Conservation (phyloP, 129 eudicot species). For the Centrapalus pauciflorus region DNA sequence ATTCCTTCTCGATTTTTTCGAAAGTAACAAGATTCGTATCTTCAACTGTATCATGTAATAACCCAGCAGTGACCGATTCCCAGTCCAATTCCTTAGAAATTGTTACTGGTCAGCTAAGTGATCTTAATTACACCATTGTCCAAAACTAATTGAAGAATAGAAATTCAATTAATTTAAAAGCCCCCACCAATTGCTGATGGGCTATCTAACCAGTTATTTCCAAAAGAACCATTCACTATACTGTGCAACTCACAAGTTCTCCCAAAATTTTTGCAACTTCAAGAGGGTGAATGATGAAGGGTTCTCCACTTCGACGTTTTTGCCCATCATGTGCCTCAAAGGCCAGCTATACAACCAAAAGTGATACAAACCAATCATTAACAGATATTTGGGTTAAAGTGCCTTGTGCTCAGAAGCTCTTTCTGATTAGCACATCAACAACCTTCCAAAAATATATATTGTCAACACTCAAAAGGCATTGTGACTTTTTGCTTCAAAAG, state of each 20-base stretch:
- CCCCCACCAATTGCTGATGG: conserved; percentile 22
- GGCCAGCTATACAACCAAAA: conserved; percentile 58
- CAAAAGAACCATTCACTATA: conserved; percentile 11
- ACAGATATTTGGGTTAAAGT: not conserved
- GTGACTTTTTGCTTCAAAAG: not conserved
- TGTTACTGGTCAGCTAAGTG: conserved; percentile 19
- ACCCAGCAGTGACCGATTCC: conserved; percentile 98
- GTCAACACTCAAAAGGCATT: not conserved
- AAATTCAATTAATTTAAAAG: not conserved
- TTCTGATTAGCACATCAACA: not conserved
- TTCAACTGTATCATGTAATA: conserved; percentile 96
- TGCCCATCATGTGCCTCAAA: conserved; percentile 99
- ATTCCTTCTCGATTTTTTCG: conserved; percentile 82
- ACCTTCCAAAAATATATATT: not conserved
- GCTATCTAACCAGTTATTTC: conserved; percentile 10
- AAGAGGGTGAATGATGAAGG: conserved; percentile 95
- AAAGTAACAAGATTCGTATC: conserved; percentile 93
- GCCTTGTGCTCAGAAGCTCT: not conserved
- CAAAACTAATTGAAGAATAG: conserved; percentile 2
- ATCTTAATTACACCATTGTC: not conserved
- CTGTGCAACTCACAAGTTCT: conserved; percentile 72
- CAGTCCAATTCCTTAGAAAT: conserved; percentile 87
- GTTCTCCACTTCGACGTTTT: conserved; percentile 96
- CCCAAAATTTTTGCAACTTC: conserved; percentile 99
- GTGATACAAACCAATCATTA: not conserved